phyloP scores from a whole-genome alignment of 805 yeast species.

The Helenozyma baotianmanensis region DNA sequence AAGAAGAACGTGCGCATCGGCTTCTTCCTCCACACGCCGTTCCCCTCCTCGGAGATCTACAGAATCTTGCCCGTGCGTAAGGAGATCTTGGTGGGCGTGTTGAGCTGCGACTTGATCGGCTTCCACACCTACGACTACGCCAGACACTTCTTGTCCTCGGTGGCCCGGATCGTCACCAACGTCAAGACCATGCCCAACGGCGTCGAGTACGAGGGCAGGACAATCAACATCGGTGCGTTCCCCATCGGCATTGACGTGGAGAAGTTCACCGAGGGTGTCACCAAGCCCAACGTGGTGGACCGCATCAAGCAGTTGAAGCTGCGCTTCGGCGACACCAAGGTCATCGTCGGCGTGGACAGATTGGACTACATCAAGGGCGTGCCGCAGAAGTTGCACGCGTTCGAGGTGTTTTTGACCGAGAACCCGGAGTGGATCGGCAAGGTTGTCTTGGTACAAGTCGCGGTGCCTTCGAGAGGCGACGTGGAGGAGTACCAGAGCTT shows the following conservation, averaged over 20 bases:
- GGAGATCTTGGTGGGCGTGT: constrained; percentile 86
- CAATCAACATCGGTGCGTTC: constrained; percentile 88
- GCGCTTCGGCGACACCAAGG: constrained; percentile 71
- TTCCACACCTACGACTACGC: constrained; percentile 99
- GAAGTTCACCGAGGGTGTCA: constrained; percentile 76
- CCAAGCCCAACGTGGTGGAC: constrained; percentile 54
- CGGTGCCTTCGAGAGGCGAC: constrained; percentile 96
- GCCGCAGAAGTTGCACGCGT: constrained; percentile 94
- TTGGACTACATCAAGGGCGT: constrained; percentile 97
- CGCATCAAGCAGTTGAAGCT: constrained; percentile 59
- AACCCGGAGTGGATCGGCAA: constrained; percentile 99
- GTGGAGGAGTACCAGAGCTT: constrained; percentile 96
- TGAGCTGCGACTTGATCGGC: constrained; percentile 92
- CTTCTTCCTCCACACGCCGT: constrained; percentile 94
- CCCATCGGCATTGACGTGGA: constrained; percentile 99
- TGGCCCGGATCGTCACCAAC: constrained; percentile 68
- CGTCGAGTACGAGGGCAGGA: constrained; percentile 68
- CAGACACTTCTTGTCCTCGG: constrained; percentile 88
- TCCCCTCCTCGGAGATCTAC: constrained; percentile 95
- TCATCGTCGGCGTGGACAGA: constrained; percentile 95
- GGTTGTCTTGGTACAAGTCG: constrained; percentile 91
- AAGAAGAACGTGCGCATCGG: constrained; percentile 70
- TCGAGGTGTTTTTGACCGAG: constrained; percentile 84
- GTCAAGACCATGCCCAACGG: constrained; percentile 89
- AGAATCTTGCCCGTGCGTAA: constrained; percentile 92